phyloP scores from a whole-genome alignment of 257 asterid species.

The Nicotiana knightiana region DNA sequence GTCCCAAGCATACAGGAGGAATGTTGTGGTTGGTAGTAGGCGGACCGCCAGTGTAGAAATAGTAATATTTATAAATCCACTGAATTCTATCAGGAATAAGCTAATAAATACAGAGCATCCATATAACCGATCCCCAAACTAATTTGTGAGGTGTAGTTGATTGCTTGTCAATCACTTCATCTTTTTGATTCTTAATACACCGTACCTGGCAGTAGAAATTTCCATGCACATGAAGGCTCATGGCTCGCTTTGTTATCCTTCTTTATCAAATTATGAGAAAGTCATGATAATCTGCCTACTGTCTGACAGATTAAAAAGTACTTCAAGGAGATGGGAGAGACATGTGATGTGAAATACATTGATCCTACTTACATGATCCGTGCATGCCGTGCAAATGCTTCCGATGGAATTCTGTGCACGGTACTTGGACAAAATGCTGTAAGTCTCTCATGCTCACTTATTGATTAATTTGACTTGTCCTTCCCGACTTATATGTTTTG shows the following conservation, averaged over 20 bases:
- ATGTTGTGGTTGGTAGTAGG: background rate
- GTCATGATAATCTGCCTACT: slow-evolving; percentile 16
- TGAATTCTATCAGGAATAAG: background rate
- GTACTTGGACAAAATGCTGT: slow-evolving; percentile 99
- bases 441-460: slow-evolving; percentile 24
- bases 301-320: slow-evolving; percentile 58
- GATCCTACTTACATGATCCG: slow-evolving; percentile 99
- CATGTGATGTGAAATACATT: slow-evolving; percentile 87
- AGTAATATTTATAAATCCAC: background rate
- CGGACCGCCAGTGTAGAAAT: background rate
- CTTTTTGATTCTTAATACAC: background rate
- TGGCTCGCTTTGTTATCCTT: background rate
- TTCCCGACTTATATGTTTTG: background rate
- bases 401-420: slow-evolving; percentile 92
- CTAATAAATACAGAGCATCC: background rate
- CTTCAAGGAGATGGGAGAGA: slow-evolving; percentile 63
- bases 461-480: background rate
- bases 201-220: background rate
- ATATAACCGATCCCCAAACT: background rate
- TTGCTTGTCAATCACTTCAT: background rate
- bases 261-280: background rate
- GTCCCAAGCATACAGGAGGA: background rate
- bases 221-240: background rate
- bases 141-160: background rate
- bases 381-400: slow-evolving; percentile 98